Base-by-base conservation (phyloP, 495 filamentous ascomycete species). In the Tuber magnatum region DNA sequence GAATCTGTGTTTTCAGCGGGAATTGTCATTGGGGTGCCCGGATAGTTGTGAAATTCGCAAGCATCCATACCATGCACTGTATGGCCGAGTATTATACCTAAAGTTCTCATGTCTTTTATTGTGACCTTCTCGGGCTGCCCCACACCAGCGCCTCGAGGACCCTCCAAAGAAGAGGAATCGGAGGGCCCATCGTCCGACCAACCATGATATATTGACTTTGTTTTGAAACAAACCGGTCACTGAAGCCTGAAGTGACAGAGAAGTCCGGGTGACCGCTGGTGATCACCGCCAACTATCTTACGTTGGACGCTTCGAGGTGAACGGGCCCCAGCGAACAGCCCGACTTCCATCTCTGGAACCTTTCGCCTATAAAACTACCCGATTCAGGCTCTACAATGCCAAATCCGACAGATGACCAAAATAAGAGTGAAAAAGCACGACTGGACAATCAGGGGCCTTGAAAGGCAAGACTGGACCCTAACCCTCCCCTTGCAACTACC, bases 381-480 rank as follows among this genome's bases (percentile, higher is more conserved):
- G 28, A 61, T 12, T 4, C 3, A 14, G 51, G n/a, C n/a, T 32
- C n/a, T 61, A 10, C 22, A 7, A 1, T 56, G 10, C 24, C 51
- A 9, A 56, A 28, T 56, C 24, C 1, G 24, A n/a, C 4, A n/a
- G 24, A 12, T 56, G 48, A 12, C 24, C 1, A 56, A n/a, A n/a
- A 56, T n/a, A 56, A n/a, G 48, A n/a, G 51, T 61, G 51, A 10
- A 61, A 61, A 61, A 61, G 51, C n/a, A 61, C 12, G 51, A 61
- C 51, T 14, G n/a, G 10, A 7, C n/a, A n/a, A n/a, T n/a, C n/a
- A n/a, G n/a, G n/a, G n/a, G n/a, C n/a, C n/a, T n/a, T n/a, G n/a
- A n/a, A n/a, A n/a, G n/a, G n/a, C 2, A 3, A 32, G 8, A 61
- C 12, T 32, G 14, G 56, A 65, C 56, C 56, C 56, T 65, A 65